These are phyloP conservation scores for Collybia sordida DNA, from an alignment of 768 basidiomycete genomes.

Conservation along the genomic window DNA sequence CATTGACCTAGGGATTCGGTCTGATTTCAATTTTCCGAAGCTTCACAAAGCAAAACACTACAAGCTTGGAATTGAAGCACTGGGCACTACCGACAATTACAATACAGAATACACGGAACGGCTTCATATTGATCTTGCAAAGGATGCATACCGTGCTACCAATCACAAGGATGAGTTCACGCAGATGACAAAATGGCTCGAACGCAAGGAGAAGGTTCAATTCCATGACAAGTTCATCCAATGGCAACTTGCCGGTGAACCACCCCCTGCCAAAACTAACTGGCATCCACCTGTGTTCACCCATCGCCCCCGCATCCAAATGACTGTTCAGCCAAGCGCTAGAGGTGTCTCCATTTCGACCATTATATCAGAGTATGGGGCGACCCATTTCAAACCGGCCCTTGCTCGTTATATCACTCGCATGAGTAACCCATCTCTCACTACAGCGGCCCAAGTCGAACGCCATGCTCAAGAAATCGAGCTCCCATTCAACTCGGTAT, in stretches of 20 bases:
- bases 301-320: slow-evolving; percentile 7
- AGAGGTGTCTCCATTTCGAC: slow-evolving; percentile 20
- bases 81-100: slow-evolving; percentile 24
- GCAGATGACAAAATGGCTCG: slow-evolving; percentile 30
- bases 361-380: slow-evolving; percentile 22
- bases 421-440: slow-evolving; percentile 14
- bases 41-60: slow-evolving; percentile 23
- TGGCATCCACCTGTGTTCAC: slow-evolving; percentile 11
- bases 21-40: slow-evolving; percentile 25
- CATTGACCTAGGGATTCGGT: slow-evolving; percentile 18
- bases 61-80: slow-evolving; percentile 11
- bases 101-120: slow-evolving; percentile 24
- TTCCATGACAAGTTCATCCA: slow-evolving; percentile 23
- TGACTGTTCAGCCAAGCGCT: slow-evolving; percentile 23
- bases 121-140: slow-evolving; percentile 12
- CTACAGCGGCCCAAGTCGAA: slow-evolving; percentile 13
- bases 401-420: slow-evolving; percentile 24
- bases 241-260: slow-evolving; percentile 18
- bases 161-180: slow-evolving; percentile 23
- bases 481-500: slow-evolving; percentile 23
- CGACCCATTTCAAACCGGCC: slow-evolving; percentile 20
- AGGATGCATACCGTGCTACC: slow-evolving; percentile 10
- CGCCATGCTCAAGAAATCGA: slow-evolving; percentile 3
- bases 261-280: slow-evolving; percentile 1
- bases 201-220: slow-evolving; percentile 6